Base-by-base conservation (phyloP, 2,329 filamentous ascomycete genomes). In the Didymellaceae sp. region DNA sequence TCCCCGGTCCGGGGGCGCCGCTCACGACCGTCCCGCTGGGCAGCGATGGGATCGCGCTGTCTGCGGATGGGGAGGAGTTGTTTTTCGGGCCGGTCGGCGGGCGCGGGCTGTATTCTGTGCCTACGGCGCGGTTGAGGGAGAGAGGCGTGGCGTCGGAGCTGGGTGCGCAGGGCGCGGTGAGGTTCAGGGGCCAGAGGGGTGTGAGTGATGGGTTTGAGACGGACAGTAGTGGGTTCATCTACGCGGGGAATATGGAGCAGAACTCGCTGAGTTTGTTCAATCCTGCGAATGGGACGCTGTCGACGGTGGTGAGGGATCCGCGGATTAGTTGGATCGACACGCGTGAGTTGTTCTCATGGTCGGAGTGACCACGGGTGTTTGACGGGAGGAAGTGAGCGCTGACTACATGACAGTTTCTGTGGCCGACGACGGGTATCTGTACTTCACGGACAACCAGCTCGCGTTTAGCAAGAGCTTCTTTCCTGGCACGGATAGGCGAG, bases 371-470 rank as follows among this genome's bases (percentile, higher is more conserved):
- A 14, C 7, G 14, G 22, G 22, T 6, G 22, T 25, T 10, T 6
- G 22, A 25, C 22, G 10, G 10, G 10, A 25, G 22, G 22, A 25
- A 2, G 11, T 28, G 2, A 9, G 7, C 26, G 20, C 25, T 9
- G n/a, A 26, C 46, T 52, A 31, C 51, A 8, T 0, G 8, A 5
- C 8, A 67, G 63, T 78, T 56, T 72, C 72, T 3, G 67, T 74
- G 3, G 73, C 67, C 2, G 69, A 67, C 3, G 77, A 81, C 57
- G 78, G 79, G 0, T 79, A 81, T 55, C 58, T 82, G 1, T 82
- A 82, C 59, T 82, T 81, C 54, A 83, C 78, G 0, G 75, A 76
- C 28, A 82, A 82, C 46, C 79, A 82, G 66, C 67, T 82, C 14
- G 69, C 65, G 3, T 72, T 75, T 24, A 61, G 65, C 3, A 55